phyloP scores from a whole-genome alignment of 2,329 filamentous ascomycete species.

The Exserohilum turcica region DNA sequence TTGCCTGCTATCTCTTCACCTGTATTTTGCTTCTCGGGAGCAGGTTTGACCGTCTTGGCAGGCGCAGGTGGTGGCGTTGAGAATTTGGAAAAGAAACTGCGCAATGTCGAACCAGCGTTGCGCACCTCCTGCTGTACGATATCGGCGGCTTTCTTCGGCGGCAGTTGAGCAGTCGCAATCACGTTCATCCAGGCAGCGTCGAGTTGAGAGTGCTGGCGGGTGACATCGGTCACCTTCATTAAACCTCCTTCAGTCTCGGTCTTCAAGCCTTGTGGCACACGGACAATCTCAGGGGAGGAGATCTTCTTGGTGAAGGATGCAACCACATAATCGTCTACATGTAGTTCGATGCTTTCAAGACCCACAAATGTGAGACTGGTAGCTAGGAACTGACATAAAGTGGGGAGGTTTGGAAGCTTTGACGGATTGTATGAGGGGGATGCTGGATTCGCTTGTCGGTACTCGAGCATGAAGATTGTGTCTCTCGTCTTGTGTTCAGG shows the following conservation, averaged over 20 bases:
- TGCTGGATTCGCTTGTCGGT: slow-evolving; percentile 73
- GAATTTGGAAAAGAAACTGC: slow-evolving; percentile 50
- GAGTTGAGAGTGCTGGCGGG: slow-evolving; percentile 86
- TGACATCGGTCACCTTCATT: slow-evolving; percentile 83
- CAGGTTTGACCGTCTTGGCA: slow-evolving; percentile 27
- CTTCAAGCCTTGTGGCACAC: slow-evolving; percentile 78
- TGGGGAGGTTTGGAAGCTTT: slow-evolving; percentile 82
- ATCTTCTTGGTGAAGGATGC: slow-evolving; percentile 81
- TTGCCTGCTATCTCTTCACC: slow-evolving; percentile 71
- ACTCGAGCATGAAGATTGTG: slow-evolving; percentile 94
- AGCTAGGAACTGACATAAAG: slow-evolving; percentile 87
- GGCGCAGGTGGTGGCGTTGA: slow-evolving; percentile 30
- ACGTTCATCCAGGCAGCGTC: slow-evolving; percentile 88
- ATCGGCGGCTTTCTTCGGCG: slow-evolving; percentile 41
- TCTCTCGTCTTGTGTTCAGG: slow-evolving; percentile 68
- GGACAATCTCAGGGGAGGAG: slow-evolving; percentile 73
- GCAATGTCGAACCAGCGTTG: slow-evolving; percentile 43
- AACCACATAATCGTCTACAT: slow-evolving; percentile 85
- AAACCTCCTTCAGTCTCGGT: slow-evolving; percentile 82
- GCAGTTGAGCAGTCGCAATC: slow-evolving; percentile 78
- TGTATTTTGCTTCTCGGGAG: slow-evolving; percentile 19
- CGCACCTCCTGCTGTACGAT: slow-evolving; percentile 44
- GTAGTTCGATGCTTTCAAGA: slow-evolving; percentile 83
- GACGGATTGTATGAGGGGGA: slow-evolving; percentile 57
- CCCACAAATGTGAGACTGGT: slow-evolving; percentile 96